Percentiles rank a stretch among this genome's conserved stretches.
Evolutionary conservation across 1,139 yeast genomes (phyloP).

Genomic region (Suhomyces bribrorum): DNA sequence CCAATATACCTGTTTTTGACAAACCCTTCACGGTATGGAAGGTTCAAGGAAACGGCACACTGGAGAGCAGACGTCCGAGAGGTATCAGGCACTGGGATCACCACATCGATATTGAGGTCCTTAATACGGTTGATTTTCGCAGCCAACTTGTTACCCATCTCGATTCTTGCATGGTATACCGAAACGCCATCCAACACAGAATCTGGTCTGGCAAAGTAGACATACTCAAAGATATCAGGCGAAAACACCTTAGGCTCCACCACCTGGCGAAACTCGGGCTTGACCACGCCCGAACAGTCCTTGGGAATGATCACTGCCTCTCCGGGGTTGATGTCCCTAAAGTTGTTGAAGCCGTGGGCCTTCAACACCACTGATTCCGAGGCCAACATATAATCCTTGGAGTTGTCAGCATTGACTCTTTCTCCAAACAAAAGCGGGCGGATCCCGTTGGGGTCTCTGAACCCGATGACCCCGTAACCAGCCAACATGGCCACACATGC

Average conservation of each 20-base stretch:
- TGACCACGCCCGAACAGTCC: constrained; percentile 40
- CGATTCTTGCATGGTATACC: constrained; percentile 88
- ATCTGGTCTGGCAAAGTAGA: constrained; percentile 97
- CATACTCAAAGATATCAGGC: constrained; percentile 97
- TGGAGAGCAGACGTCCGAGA: constrained; percentile 93
- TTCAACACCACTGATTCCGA: constrained; percentile 93
- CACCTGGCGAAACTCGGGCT: constrained; percentile 84
- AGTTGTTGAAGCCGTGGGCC: constrained; percentile 84
- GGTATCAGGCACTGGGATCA: constrained; percentile 97
- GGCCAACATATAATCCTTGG: constrained; percentile 90
- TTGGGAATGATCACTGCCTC: constrained; percentile 94
- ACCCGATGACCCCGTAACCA: constrained; percentile 93
- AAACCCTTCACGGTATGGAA: constrained; percentile 95
- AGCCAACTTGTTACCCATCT: constrained; percentile 93
- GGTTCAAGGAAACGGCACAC: constrained; percentile 76
- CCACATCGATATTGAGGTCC: constrained; percentile 78
- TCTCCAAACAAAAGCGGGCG: constrained; percentile 89
- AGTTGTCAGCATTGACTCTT: constrained; percentile 66
- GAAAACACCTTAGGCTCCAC: constrained; percentile 78
- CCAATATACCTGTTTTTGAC: constrained; percentile 97
- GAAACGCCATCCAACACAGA: constrained; percentile 93
- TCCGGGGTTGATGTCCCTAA: constrained; percentile 88
- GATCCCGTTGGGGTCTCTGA: constrained; percentile 96
- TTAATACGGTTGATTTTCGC: constrained; percentile 58
- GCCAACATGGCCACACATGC: constrained; percentile 96